These are phyloP conservation scores for Phytophthora hybrid DNA, from an alignment of 352 stramenopile genomes.

Conservation along the genomic window DNA sequence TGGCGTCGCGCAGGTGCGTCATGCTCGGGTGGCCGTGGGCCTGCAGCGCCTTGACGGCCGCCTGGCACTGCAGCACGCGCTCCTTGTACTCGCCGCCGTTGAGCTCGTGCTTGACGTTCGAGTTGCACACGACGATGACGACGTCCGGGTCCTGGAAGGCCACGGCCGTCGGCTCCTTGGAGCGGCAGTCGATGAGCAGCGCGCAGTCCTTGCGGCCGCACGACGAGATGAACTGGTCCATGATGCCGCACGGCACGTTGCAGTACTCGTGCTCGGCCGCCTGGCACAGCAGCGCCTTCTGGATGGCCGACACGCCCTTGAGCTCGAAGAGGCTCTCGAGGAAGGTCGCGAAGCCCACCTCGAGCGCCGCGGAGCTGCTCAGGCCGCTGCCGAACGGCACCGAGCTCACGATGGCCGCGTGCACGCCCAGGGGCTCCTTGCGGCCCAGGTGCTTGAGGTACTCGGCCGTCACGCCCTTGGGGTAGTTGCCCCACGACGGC, in stretches of 20 bases:
- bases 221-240: slow-evolving; percentile 97
- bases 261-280: slow-evolving; percentile 96
- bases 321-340: slow-evolving; percentile 89
- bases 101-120: slow-evolving; percentile 37
- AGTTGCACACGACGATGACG: slow-evolving; percentile 76
- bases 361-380: slow-evolving; percentile 72
- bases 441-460: slow-evolving; percentile 79
- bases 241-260: slow-evolving; percentile 95
- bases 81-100: slow-evolving; percentile 94
- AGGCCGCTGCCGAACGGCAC: slow-evolving; percentile 95
- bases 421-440: slow-evolving; percentile 66
- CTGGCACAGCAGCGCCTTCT: slow-evolving; percentile 94
- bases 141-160: slow-evolving; percentile 76
- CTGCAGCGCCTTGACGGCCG: slow-evolving; percentile 85
- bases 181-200: slow-evolving; percentile 95
- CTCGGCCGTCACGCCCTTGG: slow-evolving; percentile 93
- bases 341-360: slow-evolving; percentile 87
- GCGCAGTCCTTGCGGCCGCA: slow-evolving; percentile 84
- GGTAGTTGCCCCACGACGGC: slow-evolving; percentile 93
- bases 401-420: slow-evolving; percentile 88
- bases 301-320: slow-evolving; percentile 53
- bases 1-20: slow-evolving; percentile 91
- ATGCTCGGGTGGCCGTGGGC: slow-evolving; percentile 69
- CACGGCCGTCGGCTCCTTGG: slow-evolving; percentile 82
- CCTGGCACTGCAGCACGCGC: slow-evolving; percentile 88